phyloP scores from a whole-genome alignment of 257 asterid species.

The Sherardia arvensis region DNA sequence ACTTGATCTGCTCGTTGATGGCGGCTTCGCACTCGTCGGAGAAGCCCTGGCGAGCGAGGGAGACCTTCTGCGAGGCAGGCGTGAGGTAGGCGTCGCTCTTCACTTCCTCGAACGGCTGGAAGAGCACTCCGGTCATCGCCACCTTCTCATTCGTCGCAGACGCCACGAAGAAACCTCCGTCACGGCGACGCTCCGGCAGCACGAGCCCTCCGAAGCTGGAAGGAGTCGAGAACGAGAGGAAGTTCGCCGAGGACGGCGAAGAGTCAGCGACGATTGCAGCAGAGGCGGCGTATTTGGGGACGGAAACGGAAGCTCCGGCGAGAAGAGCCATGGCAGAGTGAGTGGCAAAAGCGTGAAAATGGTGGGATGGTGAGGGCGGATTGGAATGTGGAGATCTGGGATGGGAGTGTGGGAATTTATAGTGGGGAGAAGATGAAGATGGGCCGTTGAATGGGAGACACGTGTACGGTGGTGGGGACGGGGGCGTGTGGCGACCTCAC shows the following conservation, averaged over 20 bases:
- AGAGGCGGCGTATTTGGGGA: slow-evolving; percentile 15
- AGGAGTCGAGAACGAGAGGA: slow-evolving; percentile 11
- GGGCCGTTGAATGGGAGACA: slow-evolving; percentile 20
- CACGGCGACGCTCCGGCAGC: slow-evolving; percentile 21
- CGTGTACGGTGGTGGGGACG: slow-evolving; percentile 15
- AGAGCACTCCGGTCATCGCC: slow-evolving; percentile 50
- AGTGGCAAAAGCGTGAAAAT: background rate
- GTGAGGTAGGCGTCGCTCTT: slow-evolving; percentile 46
- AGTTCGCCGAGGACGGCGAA: background rate
- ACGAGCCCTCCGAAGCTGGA: slow-evolving; percentile 15
- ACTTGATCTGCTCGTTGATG: slow-evolving; percentile 87
- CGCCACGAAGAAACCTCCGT: slow-evolving; percentile 18
- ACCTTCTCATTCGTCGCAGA: slow-evolving; percentile 31
- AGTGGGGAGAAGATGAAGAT: background rate
- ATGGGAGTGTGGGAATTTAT: background rate
- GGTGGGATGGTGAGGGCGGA: background rate
- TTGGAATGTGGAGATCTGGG: background rate
- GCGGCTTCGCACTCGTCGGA: slow-evolving; percentile 52
- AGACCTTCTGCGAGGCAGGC: slow-evolving; percentile 35
- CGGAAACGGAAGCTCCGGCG: slow-evolving; percentile 42
- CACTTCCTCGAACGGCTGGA: slow-evolving; percentile 88
- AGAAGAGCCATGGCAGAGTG: slow-evolving; percentile 11
- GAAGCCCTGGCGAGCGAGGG: slow-evolving; percentile 70
- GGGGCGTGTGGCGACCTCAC: slow-evolving; percentile 59
- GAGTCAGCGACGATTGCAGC: background rate